Evolutionary conservation across 202 grass and related monocot genomes (phyloP), one percentile per base, ranked within the genome.

Genomic region (Hordeum pubiflorum): DNA sequence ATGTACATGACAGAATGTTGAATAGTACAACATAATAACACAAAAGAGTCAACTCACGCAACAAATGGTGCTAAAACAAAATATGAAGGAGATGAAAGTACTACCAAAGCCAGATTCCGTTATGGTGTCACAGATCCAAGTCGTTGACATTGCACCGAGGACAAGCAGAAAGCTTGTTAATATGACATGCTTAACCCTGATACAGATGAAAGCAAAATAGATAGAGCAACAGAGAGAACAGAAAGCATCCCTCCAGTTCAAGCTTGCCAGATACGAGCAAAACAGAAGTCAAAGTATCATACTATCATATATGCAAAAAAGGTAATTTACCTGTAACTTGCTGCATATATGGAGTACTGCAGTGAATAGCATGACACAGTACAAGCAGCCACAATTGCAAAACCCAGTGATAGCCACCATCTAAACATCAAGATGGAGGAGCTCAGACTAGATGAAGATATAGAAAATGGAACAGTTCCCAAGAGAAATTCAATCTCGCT

Each of bases 61-160:
- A 20, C 24, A 55, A 33, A 31, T 60, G 14, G 58, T 17, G 31
- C 37, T 62, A 29, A 75, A 81, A 70, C n/a, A 81, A 37, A 76
- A 81, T 72, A 77, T 69, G 36, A 33, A 75, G 18, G 7, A 86
- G 69, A 24, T 36, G 46, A 71, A 58, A 80, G 56, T 85, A 62
- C 75, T 94, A 95, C 92, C 92, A 81, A 98, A 95, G 81, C 92
- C 95, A 71, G 86, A 92, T 91, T 98, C 92, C 34, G 95, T 91
- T 88, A 98, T 98, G 74, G 95, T 98, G 81, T 98, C 95, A 89
- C 92, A 95, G 59, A 95, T 98, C 95, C 95, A 98, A 75, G 92
- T 91, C 69, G 86, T 95, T 37, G 88, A 78, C 92, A 95, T 95
- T 68, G 95, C 95, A 75, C 95, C 95, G 58, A 95, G 57, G 89